Evolutionary conservation across 2,329 filamentous ascomycete species (phyloP), one percentile per base, ranked within the genome.

Genomic region (Botrytis sinoallii): DNA sequence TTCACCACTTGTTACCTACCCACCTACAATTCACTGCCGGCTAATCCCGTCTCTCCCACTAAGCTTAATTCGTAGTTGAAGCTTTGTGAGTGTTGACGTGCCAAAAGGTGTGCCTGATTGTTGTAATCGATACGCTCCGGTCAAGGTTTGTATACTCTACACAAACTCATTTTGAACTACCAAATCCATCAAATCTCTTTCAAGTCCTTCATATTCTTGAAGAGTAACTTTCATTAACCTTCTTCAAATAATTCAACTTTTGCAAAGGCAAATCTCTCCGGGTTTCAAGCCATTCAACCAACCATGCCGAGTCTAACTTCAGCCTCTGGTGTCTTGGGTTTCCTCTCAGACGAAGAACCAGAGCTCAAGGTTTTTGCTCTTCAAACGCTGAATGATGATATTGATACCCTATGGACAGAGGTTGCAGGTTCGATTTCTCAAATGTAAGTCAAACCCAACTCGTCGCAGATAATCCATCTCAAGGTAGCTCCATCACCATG

Each of bases 321-420:
- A 79, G 96, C 96, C 78, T 95, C 93, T 78, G 96, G 96, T 83
- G 91, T 99, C 74, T 90, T 99, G 82, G 95, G 94, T 85, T 98
- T 98, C 84, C 89, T 99, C 76, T 92, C 94, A 78, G 96, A 99
- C 82, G 94, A 97, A 79, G 96, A 98, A 84, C 89, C 93, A 73
- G 94, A 97, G 84, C 91, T 99, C 84, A 95, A 94, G 87, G 90
- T 95, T 79, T 99, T 98, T 83, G 96, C 96, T 77, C 88, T 99
- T 78, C 93, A 97, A 85, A 95, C 93, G 78, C 89, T 99, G 81
- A 97, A 99, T 84, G 93, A 96, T 79, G 93, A 98, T 82, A 97
- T 99, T 80, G 95, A 98, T 83, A 92, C 95, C 77, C 90, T 99
- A 79, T 99, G 96, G 96, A 97, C 95, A 75, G 96, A 99, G 84